Evolutionary conservation across 2,329 filamentous ascomycete species (phyloP), one percentile per base, ranked within the genome.

Genomic region (Celoporthe dispersa): DNA sequence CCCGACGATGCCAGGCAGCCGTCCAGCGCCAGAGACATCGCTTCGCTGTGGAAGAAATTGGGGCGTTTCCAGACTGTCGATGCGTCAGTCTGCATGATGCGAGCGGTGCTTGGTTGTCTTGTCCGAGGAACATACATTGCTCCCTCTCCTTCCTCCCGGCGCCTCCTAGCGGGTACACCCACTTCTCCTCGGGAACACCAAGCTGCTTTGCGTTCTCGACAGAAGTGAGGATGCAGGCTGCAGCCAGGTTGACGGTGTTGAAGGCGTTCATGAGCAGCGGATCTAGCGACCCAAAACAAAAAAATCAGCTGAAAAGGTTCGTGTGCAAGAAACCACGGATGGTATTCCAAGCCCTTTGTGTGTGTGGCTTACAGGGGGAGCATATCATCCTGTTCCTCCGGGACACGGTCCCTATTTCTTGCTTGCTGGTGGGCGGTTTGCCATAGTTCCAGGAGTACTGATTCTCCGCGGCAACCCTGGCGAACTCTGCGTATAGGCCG

Each of bases 191-290:
- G 0, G 87, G 83, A 14, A 92, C 84, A 0, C 85, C 84, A 1
- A 92, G 79, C 59, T 84, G 77, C 57, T 77, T 78, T 0, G 90
- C 90, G 75, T 83, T 81, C 0, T 86, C 81, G 0, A 81, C 83
- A 0, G 87, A 88, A 0, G 90, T 92, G 4, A 92, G 70, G 22
- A 92, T 81, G 69, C 85, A 84, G 9, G 89, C 88, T 0, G 83
- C 87, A 2, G 89, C 85, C 19, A 92, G 79, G 71, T 92, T 92
- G 48, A 92, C 85, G 1, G 84, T 90, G 73, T 92, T 92, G 79
- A 91, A 92, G 0, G 90, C 90, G 74, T 92, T 92, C 90, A 92
- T 91, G 12, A 91, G 78, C 0, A 92, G 79, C 0, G 89, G 88
- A 78, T 92, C 89, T 91, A 63, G 44, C 19, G 44, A 8, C 2